Evolutionary conservation across 2,329 filamentous ascomycete genomes (phyloP).

Genomic region (Scedosporium dehoogii): DNA sequence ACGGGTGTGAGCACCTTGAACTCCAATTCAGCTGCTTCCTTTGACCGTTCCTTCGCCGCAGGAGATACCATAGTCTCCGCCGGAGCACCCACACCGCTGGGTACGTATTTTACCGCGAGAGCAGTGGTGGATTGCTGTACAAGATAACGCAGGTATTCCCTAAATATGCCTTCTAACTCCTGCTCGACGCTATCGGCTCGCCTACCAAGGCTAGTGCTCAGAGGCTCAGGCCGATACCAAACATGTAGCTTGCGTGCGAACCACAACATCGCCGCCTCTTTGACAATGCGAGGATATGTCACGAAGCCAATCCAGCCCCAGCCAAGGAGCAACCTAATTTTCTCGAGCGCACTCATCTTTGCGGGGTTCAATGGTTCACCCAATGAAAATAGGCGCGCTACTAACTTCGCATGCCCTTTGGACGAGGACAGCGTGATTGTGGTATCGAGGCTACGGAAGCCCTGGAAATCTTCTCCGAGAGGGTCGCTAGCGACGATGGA

Average conservation of each 20-base stretch:
- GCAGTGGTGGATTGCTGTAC: conserved; percentile 34
- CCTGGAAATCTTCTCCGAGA: conserved; percentile 24
- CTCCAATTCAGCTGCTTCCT: conserved; percentile 30
- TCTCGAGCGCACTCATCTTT: conserved; percentile 30
- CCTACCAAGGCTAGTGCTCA: conserved; percentile 43
- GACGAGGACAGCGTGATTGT: conserved; percentile 53
- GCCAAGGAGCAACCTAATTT: conserved; percentile 33
- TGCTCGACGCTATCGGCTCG: conserved; percentile 39
- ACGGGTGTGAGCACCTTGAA: conserved; percentile 51
- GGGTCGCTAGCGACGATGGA: conserved; percentile 37
- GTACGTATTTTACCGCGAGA: conserved; percentile 42
- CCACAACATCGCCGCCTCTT: conserved; percentile 48
- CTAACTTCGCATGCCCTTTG: conserved; percentile 49
- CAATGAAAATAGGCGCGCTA: conserved; percentile 48
- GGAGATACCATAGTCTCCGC: conserved; percentile 28
- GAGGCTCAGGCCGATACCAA: conserved; percentile 56
- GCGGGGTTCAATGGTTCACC: conserved; percentile 39
- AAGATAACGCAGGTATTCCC: conserved; percentile 35
- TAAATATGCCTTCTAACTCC: conserved; percentile 35
- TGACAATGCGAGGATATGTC: conserved; percentile 56
- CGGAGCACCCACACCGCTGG: conserved; percentile 34
- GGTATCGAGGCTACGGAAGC: conserved; percentile 38
- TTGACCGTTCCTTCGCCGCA: conserved; percentile 11
- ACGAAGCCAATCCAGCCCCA: conserved; percentile 62
- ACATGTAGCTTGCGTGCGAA: conserved; percentile 48